Conservation (phyloP, 495 filamentous ascomycete species). For the Lichenothelia convexa region DNA sequence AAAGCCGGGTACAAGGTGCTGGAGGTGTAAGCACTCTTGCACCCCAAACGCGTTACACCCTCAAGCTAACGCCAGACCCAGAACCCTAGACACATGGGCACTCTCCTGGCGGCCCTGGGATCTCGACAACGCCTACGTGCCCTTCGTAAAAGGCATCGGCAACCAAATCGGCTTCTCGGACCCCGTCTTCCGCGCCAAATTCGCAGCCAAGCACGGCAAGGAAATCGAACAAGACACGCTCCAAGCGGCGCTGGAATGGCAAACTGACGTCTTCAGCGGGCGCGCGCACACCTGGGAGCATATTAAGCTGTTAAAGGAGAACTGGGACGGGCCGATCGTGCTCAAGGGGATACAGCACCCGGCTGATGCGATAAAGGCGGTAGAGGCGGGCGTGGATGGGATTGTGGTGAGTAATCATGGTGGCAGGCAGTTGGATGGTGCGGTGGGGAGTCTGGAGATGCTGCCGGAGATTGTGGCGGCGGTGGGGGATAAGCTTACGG, state of each 20-base stretch:
- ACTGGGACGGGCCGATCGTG: conserved; percentile 22
- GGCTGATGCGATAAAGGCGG: conserved; percentile 29
- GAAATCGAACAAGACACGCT: conserved; percentile 29
- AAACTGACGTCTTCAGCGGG: conserved; percentile 5
- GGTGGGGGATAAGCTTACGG: conserved; percentile 13
- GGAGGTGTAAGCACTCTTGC: no score
- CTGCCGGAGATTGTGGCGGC: conserved; percentile 18
- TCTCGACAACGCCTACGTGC: conserved; percentile 41
- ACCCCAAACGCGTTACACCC: no score
- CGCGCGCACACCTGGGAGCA: conserved; percentile 11
- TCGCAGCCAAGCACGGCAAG: conserved; percentile 26
- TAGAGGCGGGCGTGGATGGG: conserved; percentile 31
- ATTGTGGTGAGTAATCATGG: conserved; percentile 39
- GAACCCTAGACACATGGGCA: conserved; percentile 43
- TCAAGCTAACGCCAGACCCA: no score
- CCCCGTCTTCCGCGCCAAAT: conserved; percentile 41
- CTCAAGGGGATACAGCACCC: conserved; percentile 22
- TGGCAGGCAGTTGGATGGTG: conserved; percentile 17
- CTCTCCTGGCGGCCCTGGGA: conserved; percentile 45
- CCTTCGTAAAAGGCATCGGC: conserved; percentile 32
- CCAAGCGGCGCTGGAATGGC: conserved; percentile 7
- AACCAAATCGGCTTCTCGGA: conserved; percentile 34
- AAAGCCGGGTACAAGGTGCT: conserved; percentile 35
- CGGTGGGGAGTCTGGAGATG: conserved; percentile 14
- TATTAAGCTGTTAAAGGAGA: conserved; percentile 12